A percentile compares a stretch with the other conserved stretches of the same genome.
Conservation (phyloP, 768 basidiomycete genomes). For the Naganishia vishniacii region DNA sequence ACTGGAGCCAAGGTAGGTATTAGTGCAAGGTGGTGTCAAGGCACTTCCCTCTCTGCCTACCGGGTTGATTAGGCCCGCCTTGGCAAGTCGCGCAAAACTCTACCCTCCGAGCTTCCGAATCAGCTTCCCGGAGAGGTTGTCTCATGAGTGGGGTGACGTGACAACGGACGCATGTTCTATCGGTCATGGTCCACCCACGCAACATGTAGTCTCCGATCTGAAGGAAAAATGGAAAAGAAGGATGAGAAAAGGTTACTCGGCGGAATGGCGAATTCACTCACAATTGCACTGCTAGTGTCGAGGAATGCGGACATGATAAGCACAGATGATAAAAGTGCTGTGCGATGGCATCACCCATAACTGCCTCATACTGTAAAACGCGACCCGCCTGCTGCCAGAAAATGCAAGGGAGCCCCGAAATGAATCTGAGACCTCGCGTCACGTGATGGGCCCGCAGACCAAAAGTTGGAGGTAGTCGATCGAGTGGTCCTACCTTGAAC, state of each 20-base stretch:
- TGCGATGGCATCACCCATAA: no score
- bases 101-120: slow-evolving; percentile 31
- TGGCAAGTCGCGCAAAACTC: slow-evolving; percentile 48
- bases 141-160: slow-evolving; percentile 44
- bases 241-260: not conserved
- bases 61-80: slow-evolving; percentile 32
- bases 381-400: no score
- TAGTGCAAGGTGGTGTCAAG: no score
- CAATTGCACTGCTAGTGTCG: slow-evolving; percentile 8
- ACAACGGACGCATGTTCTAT: slow-evolving; percentile 41
- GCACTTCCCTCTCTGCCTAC: not conserved
- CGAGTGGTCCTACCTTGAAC: not conserved
- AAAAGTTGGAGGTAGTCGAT: slow-evolving; percentile 19
- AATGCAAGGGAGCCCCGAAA: slow-evolving; percentile 9
- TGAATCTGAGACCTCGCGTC: not conserved
- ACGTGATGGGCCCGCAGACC: not conserved
- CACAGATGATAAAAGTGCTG: no score
- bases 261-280: not conserved
- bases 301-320: slow-evolving; percentile 18
- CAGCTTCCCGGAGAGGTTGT: slow-evolving; percentile 36
- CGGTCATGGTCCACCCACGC: slow-evolving; percentile 48
- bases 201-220: slow-evolving; percentile 49
- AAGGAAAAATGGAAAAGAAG: not conserved
- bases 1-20: not conserved
- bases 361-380: no score